A percentile compares a stretch with the other conserved stretches of the same genome.
These are phyloP conservation scores for Fraxinus americana DNA, from an alignment of 257 asterid genomes.

Conservation along the genomic window DNA sequence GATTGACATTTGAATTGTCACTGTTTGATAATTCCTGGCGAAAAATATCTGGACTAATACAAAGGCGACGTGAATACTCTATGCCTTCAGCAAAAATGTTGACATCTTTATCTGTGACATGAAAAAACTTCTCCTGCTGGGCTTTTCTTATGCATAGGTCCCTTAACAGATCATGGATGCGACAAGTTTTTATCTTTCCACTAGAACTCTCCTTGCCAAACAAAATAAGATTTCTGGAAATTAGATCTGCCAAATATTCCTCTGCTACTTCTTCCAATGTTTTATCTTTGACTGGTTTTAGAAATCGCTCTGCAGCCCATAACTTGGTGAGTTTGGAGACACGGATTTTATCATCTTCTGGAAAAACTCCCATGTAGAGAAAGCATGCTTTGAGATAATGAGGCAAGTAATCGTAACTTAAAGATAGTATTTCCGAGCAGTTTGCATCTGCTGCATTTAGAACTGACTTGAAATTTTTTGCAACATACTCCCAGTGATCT, in stretches of 20 bases:
- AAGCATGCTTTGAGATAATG: slow-evolving; percentile 21
- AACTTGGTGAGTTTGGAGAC: slow-evolving; percentile 19
- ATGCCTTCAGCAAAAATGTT: slow-evolving; percentile 5
- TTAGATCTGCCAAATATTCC: slow-evolving; percentile 22
- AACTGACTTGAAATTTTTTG: slow-evolving; percentile 8
- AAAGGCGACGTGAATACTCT: not conserved
- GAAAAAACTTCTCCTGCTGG: slow-evolving; percentile 18
- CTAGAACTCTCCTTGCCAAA: not conserved
- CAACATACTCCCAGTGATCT: too few relatives aligned
- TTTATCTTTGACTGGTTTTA: not conserved
- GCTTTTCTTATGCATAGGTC: slow-evolving; percentile 23
- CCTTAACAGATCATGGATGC: slow-evolving; percentile 25
- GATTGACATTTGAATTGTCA: not conserved
- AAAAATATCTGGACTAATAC: slow-evolving; percentile 5
- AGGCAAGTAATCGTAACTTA: slow-evolving; percentile 34
- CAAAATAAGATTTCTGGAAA: slow-evolving; percentile 23
- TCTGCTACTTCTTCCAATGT: slow-evolving; percentile 19
- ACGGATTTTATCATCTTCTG: slow-evolving; percentile 19
- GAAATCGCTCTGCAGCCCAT: slow-evolving; percentile 30
- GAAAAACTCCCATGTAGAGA: slow-evolving; percentile 18
- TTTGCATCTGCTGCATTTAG: not conserved
- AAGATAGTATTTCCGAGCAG: slow-evolving; percentile 17
- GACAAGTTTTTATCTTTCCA: slow-evolving; percentile 17
- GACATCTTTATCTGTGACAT: not conserved
- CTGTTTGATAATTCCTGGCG: not conserved